These are phyloP conservation scores for Pseudozyma pruni DNA, from an alignment of 1,284 basidiomycete species.

Conservation along the genomic window DNA sequence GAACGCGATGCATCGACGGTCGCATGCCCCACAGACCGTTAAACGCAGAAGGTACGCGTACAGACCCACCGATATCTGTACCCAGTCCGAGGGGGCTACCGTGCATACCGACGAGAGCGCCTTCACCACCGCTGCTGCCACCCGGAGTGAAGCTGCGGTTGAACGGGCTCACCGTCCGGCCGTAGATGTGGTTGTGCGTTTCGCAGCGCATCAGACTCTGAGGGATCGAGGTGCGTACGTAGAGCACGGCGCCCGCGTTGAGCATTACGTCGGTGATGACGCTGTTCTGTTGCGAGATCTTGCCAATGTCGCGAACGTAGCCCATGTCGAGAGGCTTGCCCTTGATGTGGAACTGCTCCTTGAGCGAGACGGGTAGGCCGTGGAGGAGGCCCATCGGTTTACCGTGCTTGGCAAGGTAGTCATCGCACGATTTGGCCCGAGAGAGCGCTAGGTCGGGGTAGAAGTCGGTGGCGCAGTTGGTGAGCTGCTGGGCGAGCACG, in stretches of 20 bases:
- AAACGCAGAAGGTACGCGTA: conserved; percentile 82
- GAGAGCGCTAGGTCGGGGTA: conserved; percentile 73
- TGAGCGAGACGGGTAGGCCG: conserved; percentile 78
- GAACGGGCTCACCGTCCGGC: conserved; percentile 79
- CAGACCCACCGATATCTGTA: conserved; percentile 73
- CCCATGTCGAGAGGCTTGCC: conserved; percentile 80
- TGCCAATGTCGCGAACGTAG: conserved; percentile 72
- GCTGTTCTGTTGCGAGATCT: conserved; percentile 5
- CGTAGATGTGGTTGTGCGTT: conserved; percentile 83
- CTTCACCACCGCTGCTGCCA: conserved; percentile 83
- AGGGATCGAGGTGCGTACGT: conserved; percentile 81
- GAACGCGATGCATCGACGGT: conserved; percentile 78
- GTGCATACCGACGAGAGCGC: conserved; percentile 78
- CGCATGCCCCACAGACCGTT: conserved; percentile 85
- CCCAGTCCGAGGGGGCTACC: conserved; percentile 82
- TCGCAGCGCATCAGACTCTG: conserved; percentile 88
- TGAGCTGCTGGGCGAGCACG: conserved; percentile 42
- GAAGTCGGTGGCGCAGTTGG: conserved; percentile 46
- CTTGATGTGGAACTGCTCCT: conserved; percentile 73
- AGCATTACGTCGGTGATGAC: conserved; percentile 72
- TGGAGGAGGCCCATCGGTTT: conserved; percentile 74
- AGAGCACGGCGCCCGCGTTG: conserved; percentile 79
- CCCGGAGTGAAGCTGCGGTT: conserved; percentile 76
- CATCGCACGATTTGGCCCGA: conserved; percentile 76
- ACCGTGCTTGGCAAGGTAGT: conserved; percentile 74